phyloP scores from a whole-genome alignment of 345 rosid species.

The Cochlearia excelsa region DNA sequence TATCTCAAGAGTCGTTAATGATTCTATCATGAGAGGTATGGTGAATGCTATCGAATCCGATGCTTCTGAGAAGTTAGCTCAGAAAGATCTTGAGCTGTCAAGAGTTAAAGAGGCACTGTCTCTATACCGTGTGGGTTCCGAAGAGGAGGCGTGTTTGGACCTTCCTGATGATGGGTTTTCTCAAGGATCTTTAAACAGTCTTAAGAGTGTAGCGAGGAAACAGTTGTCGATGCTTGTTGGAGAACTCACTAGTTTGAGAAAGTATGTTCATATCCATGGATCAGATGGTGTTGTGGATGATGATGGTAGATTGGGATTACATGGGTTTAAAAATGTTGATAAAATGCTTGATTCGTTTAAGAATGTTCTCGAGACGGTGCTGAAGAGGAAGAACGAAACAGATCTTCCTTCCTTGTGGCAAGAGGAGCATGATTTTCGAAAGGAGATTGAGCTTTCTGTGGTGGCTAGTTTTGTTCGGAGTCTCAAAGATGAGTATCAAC shows the following conservation, averaged over 20 bases:
- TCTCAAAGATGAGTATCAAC: constrained; percentile 58
- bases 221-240: constrained; percentile 55
- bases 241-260: constrained; percentile 51
- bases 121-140: constrained; percentile 33
- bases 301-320: constrained; percentile 39
- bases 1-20: constrained; percentile 73
- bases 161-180: constrained; percentile 25
- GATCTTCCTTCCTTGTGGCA: constrained; percentile 46
- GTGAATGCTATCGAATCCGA: constrained; percentile 60
- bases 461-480: constrained; percentile 41
- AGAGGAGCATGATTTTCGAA: constrained; percentile 48
- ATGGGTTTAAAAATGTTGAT: constrained; percentile 42
- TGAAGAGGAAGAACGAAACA: constrained; percentile 35
- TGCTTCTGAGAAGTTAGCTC: constrained; percentile 58
- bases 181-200: constrained; percentile 40
- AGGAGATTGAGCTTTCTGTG: constrained; percentile 51
- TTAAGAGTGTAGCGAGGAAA: constrained; percentile 39
- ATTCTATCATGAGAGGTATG: constrained; percentile 71
- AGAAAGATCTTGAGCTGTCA: constrained; percentile 61
- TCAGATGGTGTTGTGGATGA: constrained; percentile 37
- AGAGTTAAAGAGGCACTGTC: constrained; percentile 44
- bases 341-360: constrained; percentile 41
- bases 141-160: constrained; percentile 27
- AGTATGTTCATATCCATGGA: constrained; percentile 35
- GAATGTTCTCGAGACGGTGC: constrained; percentile 37